phyloP scores from a whole-genome alignment of 495 filamentous ascomycete genomes.

The Lasiosphaeria ovina region DNA sequence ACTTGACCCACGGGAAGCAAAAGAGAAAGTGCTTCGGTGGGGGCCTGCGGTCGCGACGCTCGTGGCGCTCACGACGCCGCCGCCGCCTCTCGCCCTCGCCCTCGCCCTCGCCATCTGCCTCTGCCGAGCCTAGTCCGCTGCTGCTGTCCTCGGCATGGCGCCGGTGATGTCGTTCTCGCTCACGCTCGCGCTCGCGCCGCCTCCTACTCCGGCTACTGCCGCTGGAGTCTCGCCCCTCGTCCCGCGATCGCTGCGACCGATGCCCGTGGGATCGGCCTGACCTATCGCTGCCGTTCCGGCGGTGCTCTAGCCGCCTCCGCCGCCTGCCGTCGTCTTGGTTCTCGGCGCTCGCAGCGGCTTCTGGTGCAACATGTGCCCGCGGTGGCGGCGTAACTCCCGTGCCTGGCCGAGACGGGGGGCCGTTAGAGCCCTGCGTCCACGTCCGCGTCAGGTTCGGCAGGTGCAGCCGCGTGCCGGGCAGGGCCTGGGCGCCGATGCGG shows the following conservation, averaged over 20 bases:
- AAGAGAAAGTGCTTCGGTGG: constrained; percentile 45
- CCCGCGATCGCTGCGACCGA: constrained; percentile 10
- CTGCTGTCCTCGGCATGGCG: background rate
- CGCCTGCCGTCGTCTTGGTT: constrained; percentile 18
- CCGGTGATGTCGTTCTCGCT: constrained; percentile 7
- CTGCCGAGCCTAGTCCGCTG: background rate
- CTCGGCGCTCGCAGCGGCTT: constrained; percentile 2
- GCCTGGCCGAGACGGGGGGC: constrained; percentile 28
- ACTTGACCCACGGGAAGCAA: constrained; percentile 54
- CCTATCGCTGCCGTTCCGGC: constrained; percentile 23
- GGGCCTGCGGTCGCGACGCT: constrained; percentile 5
- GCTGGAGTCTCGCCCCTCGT: constrained; percentile 7
- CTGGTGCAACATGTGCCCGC: background rate
- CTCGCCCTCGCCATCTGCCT: background rate
- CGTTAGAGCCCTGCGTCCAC: constrained; percentile 33
- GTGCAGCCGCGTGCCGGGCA: constrained; percentile 41
- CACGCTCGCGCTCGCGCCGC: constrained; percentile 11
- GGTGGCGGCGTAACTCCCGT: constrained; percentile 7
- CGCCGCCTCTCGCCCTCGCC: background rate
- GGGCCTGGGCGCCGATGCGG: constrained; percentile 31
- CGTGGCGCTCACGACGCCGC: background rate
- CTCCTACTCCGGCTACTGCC: constrained; percentile 10
- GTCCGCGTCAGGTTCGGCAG: constrained; percentile 40
- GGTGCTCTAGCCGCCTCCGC: constrained; percentile 21
- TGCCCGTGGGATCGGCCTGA: constrained; percentile 13